Conservation (phyloP, 495 filamentous ascomycete genomes). For the Aspergillus indologenus region DNA sequence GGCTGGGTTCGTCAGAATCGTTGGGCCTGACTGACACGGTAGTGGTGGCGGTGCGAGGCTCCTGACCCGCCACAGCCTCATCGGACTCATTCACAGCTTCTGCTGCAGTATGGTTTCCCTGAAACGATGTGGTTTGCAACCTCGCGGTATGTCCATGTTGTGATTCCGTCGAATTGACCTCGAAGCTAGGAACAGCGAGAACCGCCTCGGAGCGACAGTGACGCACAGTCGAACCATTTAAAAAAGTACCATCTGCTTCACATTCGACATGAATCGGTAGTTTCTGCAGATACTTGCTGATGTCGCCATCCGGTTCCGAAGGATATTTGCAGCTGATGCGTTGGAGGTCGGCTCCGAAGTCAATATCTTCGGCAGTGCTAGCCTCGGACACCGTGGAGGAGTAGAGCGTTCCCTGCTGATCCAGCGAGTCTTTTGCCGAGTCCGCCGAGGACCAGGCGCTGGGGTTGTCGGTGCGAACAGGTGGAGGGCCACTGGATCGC, state of each 20-base stretch:
- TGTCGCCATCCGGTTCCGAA: slow-evolving; percentile 6
- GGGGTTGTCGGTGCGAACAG: neutral
- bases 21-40: neutral
- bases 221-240: neutral
- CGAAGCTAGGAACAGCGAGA: neutral
- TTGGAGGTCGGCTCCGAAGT: slow-evolving; percentile 33
- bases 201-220: neutral
- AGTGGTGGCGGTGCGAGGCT: neutral
- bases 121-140: neutral
- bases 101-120: neutral
- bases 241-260: neutral
- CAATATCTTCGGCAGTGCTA: slow-evolving; percentile 33
- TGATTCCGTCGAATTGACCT: neutral
- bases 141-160: neutral
- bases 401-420: slow-evolving; percentile 13
- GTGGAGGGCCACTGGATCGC: slow-evolving; percentile 13
- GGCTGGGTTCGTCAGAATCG: neutral
- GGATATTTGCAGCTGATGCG: slow-evolving; percentile 25
- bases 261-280: slow-evolving; percentile 4
- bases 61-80: no score
- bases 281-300: slow-evolving; percentile 6
- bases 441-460: slow-evolving; percentile 17
- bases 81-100: neutral
- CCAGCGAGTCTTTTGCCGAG: slow-evolving; percentile 8
- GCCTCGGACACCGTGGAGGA: slow-evolving; percentile 24